A percentile compares a stretch with the other conserved stretches of the same genome.
Evolutionary conservation across 306 rosid species (phyloP).

Genomic region (Lagenaria siceraria): DNA sequence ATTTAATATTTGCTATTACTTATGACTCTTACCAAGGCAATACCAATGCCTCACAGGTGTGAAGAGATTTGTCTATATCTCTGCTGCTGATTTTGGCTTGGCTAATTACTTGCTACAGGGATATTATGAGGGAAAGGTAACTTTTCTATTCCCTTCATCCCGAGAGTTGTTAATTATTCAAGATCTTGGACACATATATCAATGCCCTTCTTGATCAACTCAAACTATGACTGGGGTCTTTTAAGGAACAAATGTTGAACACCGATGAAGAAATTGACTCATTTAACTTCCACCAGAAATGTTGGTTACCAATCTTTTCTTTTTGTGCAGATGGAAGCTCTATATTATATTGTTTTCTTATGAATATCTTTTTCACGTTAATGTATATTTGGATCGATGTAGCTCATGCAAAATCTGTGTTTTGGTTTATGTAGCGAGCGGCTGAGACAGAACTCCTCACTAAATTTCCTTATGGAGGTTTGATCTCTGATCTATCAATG

Average conservation of each 20-base stretch:
- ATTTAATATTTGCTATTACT: neutral
- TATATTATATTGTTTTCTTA: neutral
- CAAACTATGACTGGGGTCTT: neutral
- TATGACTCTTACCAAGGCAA: neutral
- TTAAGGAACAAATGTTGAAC: neutral
- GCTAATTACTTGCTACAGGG: slow-evolving; percentile 65
- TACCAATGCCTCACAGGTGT: slow-evolving; percentile 45
- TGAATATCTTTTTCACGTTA: neutral
- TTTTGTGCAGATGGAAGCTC: neutral
- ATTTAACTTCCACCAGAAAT: neutral
- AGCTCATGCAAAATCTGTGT: slow-evolving; percentile 14
- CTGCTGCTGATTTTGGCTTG: slow-evolving; percentile 92
- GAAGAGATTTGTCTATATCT: slow-evolving; percentile 78
- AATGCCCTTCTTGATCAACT: neutral
- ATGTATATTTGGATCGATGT: neutral
- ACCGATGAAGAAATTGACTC: neutral
- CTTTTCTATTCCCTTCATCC: neutral
- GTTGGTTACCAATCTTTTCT: neutral
- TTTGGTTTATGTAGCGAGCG: slow-evolving; percentile 56
- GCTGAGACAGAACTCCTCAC: slow-evolving; percentile 74
- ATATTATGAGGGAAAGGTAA: slow-evolving; percentile 95
- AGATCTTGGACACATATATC: neutral
- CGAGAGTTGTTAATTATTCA: neutral
- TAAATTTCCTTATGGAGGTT: slow-evolving; percentile 78
- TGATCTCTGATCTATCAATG: slow-evolving; percentile 6